phyloP scores from a whole-genome alignment of 768 basidiomycete species.

The Hydnomerulius pinastri region DNA sequence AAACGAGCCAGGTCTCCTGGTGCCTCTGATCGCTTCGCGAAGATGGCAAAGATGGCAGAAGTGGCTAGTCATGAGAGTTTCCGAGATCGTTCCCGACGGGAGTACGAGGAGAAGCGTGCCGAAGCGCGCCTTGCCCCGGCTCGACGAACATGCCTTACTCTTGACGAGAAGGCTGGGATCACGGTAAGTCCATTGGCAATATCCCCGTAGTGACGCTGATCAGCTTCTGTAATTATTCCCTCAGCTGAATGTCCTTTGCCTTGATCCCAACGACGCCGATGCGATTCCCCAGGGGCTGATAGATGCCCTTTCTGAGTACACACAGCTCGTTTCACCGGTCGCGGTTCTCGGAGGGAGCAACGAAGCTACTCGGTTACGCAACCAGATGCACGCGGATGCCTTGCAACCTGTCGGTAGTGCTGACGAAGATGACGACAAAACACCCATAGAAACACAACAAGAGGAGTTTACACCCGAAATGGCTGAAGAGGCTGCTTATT shows the following conservation, averaged over 20 bases:
- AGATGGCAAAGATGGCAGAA: conserved; percentile 69
- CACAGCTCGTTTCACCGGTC: conserved; percentile 19
- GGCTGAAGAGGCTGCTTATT: conserved; percentile 67
- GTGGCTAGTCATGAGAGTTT: conserved; percentile 54
- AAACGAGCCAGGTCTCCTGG: conserved; percentile 71
- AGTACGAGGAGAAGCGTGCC: conserved; percentile 76
- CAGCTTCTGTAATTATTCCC: background rate
- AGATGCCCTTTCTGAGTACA: conserved; percentile 52
- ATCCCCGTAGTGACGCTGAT: conserved; percentile 9
- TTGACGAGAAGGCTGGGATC: conserved; percentile 75
- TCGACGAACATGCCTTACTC: conserved; percentile 69
- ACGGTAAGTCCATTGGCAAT: conserved; percentile 32
- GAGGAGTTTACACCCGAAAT: conserved; percentile 51
- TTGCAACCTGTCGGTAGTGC: conserved; percentile 47
- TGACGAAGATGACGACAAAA: conserved; percentile 36
- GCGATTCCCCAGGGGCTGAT: conserved; percentile 68
- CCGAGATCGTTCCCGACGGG: conserved; percentile 68
- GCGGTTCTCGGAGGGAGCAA: conserved; percentile 9
- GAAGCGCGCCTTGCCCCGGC: conserved; percentile 70
- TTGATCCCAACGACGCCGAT: conserved; percentile 65
- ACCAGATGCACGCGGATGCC: conserved; percentile 76
- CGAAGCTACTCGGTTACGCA: conserved; percentile 53
- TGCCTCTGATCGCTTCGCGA: conserved; percentile 63
- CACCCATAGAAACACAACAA: conserved; percentile 24
- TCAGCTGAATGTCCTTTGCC: conserved; percentile 83